Evolutionary conservation across 1,284 basidiomycete genomes (phyloP), one percentile per base, ranked within the genome.

Genomic region (Grifola frondosa): DNA sequence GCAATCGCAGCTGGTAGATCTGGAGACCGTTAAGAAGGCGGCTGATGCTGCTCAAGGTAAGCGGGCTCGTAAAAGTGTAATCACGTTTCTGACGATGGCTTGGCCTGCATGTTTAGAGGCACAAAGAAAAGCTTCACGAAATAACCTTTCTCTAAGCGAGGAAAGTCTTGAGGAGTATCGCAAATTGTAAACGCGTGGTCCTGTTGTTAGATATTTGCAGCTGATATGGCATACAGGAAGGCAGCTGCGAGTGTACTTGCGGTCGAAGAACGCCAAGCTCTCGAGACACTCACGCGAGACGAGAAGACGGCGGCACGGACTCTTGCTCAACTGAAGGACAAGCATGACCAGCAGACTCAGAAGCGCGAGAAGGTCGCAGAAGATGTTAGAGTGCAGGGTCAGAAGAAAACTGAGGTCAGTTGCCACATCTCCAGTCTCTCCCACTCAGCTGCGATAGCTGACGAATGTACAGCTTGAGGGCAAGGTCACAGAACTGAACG

Each of bases 161-260:
- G 86, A 88, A 42, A 91, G 87, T 56, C 69, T 98, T 9, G 84
- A 87, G 35, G 88, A 97, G 59, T 99, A 99, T 65, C 86, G 88
- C 28, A 70, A 77, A 59, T 69, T 97, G 88, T 93, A 50, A 56
- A 86, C 37, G 4, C 28, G n/a, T 41, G 6, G 13, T 25, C 6
- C 13, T 11, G 24, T 17, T 16, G 2, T 11, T 31, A 6, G 15
- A 21, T 29, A 41, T 44, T 10, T 35, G 7, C 35, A 10, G 12
- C 10, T 16, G 29, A 34, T 30, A 15, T n/a, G n/a, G n/a, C 11
- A 11, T 35, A 33, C 50, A 92, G 90, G 30, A 92, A 92, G 71
- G 82, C 84, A 0, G 69, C 75, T 19, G 87, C 92, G 6, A 89
- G 84, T 48, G 69, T 86, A 2, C 77, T 87, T 30, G 93, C 90